Evolutionary conservation across 768 basidiomycete species (phyloP).

Genomic region (Tricholoma hemisulphureum): DNA sequence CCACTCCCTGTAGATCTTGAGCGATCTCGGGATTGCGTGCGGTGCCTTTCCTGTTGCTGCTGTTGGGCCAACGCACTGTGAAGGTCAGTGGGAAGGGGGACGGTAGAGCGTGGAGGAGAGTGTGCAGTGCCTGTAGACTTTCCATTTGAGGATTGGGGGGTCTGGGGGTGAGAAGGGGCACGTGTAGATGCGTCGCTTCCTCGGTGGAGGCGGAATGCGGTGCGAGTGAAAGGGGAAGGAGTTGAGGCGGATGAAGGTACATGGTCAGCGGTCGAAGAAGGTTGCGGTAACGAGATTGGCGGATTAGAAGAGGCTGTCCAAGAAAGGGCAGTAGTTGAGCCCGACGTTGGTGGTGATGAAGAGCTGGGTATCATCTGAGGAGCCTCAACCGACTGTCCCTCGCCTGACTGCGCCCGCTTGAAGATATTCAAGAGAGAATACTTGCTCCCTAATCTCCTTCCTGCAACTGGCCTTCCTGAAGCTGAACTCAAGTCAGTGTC

Average conservation of each 20-base stretch:
- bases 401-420: slow-evolving; percentile 54
- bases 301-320: slow-evolving; percentile 23
- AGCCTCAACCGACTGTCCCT: slow-evolving; percentile 16
- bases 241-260: slow-evolving; percentile 9
- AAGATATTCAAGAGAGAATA: slow-evolving; percentile 74
- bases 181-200: slow-evolving; percentile 35
- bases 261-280: slow-evolving; percentile 14
- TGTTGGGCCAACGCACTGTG: slow-evolving; percentile 44
- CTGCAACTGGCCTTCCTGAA: slow-evolving; percentile 32
- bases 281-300: slow-evolving; percentile 19
- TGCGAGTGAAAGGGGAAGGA: slow-evolving; percentile 17
- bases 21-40: slow-evolving; percentile 29
- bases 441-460: slow-evolving; percentile 60
- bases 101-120: slow-evolving; percentile 23
- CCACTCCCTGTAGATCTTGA: slow-evolving; percentile 29
- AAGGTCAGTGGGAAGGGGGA: slow-evolving; percentile 47
- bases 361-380: slow-evolving; percentile 13
- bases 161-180: slow-evolving; percentile 9
- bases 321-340: slow-evolving; percentile 24
- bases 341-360: slow-evolving; percentile 15
- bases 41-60: slow-evolving; percentile 27
- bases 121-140: slow-evolving; percentile 26
- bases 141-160: slow-evolving; percentile 16
- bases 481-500: slow-evolving; percentile 21
- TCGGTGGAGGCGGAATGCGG: slow-evolving; percentile 28